Evolutionary conservation across 331 rosid species (phyloP).

Genomic region (Acacia pycnantha): DNA sequence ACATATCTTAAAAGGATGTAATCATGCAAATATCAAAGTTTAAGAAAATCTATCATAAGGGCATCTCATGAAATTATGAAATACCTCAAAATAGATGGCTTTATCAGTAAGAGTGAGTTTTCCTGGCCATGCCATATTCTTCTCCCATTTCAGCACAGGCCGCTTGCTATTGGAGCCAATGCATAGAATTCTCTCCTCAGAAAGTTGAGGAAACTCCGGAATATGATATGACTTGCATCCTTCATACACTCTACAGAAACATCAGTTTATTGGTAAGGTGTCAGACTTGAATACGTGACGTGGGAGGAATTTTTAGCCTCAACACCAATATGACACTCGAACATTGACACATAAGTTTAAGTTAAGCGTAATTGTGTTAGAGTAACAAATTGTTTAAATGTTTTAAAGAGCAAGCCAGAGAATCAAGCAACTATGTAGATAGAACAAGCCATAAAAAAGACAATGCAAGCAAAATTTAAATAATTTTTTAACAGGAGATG

Average conservation of each 20-base stretch:
- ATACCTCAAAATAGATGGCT: conserved; percentile 97
- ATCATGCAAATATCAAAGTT: conserved; percentile 14
- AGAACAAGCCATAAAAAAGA: conserved; percentile 26
- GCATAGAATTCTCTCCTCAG: conserved; percentile 73
- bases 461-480: not conserved
- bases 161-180: conserved; percentile 76
- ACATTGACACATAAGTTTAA: conserved; percentile 23
- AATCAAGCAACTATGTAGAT: conserved; percentile 11
- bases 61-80: conserved; percentile 26
- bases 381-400: conserved; percentile 2
- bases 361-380: conserved; percentile 23
- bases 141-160: conserved; percentile 97
- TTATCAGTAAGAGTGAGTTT: conserved; percentile 83
- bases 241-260: conserved; percentile 70
- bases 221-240: conserved; percentile 69
- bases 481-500: not conserved
- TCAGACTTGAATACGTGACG: too few relatives aligned
- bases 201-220: conserved; percentile 59
- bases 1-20: not conserved
- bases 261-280: conserved; percentile 18
- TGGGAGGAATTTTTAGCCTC: too few relatives aligned
- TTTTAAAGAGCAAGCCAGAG: conserved; percentile 19
- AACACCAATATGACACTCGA: too few relatives aligned
- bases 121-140: conserved; percentile 96
- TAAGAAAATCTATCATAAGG: not conserved